A percentile compares a stretch with the other conserved stretches of the same genome.
Evolutionary conservation across 305 asterid species (phyloP).

Genomic region (Fraxinus velutina): DNA sequence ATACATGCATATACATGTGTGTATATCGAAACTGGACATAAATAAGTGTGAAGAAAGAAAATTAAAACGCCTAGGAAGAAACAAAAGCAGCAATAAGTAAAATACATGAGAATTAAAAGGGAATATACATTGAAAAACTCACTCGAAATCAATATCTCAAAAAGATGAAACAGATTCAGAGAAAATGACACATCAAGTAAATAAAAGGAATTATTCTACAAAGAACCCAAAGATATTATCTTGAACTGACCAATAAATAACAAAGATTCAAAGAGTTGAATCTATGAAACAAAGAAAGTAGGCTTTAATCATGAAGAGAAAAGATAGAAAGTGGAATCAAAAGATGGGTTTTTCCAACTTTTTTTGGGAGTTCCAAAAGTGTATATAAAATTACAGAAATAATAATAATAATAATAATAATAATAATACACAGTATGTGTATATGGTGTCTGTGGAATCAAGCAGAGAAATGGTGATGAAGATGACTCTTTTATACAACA

Average conservation of each 20-base stretch:
- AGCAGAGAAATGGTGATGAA: slow-evolving; percentile 41
- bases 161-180: slow-evolving; percentile 28
- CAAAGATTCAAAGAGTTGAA: slow-evolving; percentile 19
- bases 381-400: slow-evolving; percentile 34
- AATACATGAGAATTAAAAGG: slow-evolving; percentile 53
- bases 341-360: slow-evolving; percentile 32
- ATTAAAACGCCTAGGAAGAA: slow-evolving; percentile 76
- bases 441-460: neutral
- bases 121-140: slow-evolving; percentile 80
- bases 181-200: slow-evolving; percentile 47
- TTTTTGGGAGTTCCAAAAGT: slow-evolving; percentile 22
- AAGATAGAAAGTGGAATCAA: slow-evolving; percentile 30
- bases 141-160: slow-evolving; percentile 27
- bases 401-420: neutral
- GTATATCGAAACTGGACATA: slow-evolving; percentile 14
- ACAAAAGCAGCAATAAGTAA: slow-evolving; percentile 49
- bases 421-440: neutral
- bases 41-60: slow-evolving; percentile 49
- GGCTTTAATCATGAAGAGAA: slow-evolving; percentile 34
- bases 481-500: slow-evolving; percentile 65
- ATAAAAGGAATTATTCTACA: slow-evolving; percentile 8
- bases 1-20: neutral
- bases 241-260: slow-evolving; percentile 21
- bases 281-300: slow-evolving; percentile 29
- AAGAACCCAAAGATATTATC: slow-evolving; percentile 28